phyloP scores from a whole-genome alignment of 2,329 filamentous ascomycete genomes.

The Sordariomycetes sp. region DNA sequence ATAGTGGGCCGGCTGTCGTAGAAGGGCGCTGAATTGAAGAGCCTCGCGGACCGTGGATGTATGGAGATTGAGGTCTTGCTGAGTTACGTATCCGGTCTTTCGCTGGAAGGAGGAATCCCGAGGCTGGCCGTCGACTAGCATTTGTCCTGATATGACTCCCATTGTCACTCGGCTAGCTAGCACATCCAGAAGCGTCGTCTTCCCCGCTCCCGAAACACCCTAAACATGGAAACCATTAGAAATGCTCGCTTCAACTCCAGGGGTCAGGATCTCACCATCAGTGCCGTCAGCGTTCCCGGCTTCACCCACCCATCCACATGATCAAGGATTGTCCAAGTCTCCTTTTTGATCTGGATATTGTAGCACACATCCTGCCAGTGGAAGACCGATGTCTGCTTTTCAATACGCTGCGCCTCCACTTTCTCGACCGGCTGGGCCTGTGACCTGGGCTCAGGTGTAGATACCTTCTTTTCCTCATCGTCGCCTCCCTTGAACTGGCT shows the following conservation, averaged over 20 bases:
- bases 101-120: constrained; percentile 57
- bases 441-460: neutral
- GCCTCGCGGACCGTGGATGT: constrained; percentile 32
- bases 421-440: neutral
- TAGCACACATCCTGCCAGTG: constrained; percentile 63
- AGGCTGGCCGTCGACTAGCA: constrained; percentile 55
- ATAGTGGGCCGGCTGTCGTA: constrained; percentile 29
- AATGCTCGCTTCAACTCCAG: too few species aligned
- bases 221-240: neutral
- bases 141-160: constrained; percentile 57
- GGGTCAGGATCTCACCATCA: constrained; percentile 32
- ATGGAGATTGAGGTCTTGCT: constrained; percentile 39
- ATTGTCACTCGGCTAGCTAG: constrained; percentile 57
- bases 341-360: constrained; percentile 57
- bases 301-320: constrained; percentile 65
- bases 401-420: neutral
- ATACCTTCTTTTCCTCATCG: neutral
- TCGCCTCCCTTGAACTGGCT: neutral
- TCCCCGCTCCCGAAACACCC: constrained; percentile 31
- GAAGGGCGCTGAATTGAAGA: constrained; percentile 25
- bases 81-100: constrained; percentile 59
- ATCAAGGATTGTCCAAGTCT: constrained; percentile 52
- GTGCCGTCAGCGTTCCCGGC: constrained; percentile 57
- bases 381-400: constrained; percentile 29
- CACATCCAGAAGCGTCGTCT: constrained; percentile 52